A percentile compares a stretch with the other conserved stretches of the same genome.
phyloP scores from a whole-genome alignment of 352 stramenopile genomes.

The Globisporangium takayamanum region DNA sequence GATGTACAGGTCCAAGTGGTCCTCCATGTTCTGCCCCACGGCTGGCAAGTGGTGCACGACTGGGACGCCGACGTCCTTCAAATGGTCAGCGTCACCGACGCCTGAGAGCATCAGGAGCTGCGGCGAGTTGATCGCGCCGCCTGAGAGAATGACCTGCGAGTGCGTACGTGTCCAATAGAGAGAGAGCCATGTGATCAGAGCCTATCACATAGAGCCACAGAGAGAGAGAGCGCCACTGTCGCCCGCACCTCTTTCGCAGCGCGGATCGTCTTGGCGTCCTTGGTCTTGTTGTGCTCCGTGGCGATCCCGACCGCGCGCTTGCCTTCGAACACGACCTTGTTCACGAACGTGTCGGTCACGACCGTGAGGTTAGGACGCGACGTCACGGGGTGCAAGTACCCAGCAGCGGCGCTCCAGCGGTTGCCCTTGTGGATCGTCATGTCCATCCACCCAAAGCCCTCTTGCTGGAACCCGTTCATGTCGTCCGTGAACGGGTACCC shows the following conservation, averaged over 20 bases:
- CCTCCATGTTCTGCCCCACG: slow-evolving; percentile 86
- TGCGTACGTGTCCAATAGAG: neutral
- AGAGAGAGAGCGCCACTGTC: neutral
- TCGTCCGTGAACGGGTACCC: slow-evolving; percentile 86
- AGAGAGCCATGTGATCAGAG: neutral
- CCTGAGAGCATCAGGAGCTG: slow-evolving; percentile 87
- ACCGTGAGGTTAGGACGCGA: slow-evolving; percentile 66
- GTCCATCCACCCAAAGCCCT: slow-evolving; percentile 89
- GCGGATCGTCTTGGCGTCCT: slow-evolving; percentile 37
- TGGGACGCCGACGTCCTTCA: slow-evolving; percentile 69
- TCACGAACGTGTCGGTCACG: slow-evolving; percentile 77
- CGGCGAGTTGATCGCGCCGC: slow-evolving; percentile 85
- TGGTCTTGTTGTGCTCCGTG: slow-evolving; percentile 56
- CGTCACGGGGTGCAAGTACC: slow-evolving; percentile 70
- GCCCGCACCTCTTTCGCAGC: slow-evolving; percentile 63
- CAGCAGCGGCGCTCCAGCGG: slow-evolving; percentile 72
- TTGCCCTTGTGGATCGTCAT: slow-evolving; percentile 78
- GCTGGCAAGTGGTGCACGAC: slow-evolving; percentile 71
- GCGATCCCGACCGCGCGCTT: slow-evolving; percentile 74
- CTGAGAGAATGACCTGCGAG: slow-evolving; percentile 65
- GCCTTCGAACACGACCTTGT: slow-evolving; percentile 79
- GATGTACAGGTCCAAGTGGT: slow-evolving; percentile 86
- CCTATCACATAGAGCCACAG: neutral
- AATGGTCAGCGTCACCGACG: slow-evolving; percentile 64
- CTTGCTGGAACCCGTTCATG: slow-evolving; percentile 88